phyloP scores from a whole-genome alignment of 768 basidiomycete genomes.

The Auricularia sp. region DNA sequence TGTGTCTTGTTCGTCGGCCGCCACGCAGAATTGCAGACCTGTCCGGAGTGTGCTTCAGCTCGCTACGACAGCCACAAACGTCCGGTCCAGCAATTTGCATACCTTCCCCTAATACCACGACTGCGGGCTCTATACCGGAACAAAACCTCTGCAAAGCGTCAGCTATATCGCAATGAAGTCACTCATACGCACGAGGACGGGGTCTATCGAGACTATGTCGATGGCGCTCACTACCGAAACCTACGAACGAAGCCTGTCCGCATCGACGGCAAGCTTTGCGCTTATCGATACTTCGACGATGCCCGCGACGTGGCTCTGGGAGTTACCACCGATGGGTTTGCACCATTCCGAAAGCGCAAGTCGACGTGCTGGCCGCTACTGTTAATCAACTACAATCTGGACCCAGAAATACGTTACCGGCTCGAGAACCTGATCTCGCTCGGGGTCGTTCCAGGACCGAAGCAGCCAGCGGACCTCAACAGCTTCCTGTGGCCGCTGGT shows the following conservation, averaged over 20 bases:
- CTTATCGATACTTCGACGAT: conserved; percentile 27
- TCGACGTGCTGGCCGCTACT: conserved; percentile 32
- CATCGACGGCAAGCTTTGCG: conserved; percentile 16
- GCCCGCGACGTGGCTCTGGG: conserved; percentile 32
- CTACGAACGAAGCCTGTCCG: conserved; percentile 17
- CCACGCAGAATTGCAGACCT: conserved; percentile 17
- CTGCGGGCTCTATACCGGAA: conserved; percentile 20
- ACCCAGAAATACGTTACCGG: conserved; percentile 28
- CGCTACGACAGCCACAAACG: conserved; percentile 14
- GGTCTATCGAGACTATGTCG: conserved; percentile 27
- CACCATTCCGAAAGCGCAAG: conserved; percentile 24
- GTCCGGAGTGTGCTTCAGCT: conserved; percentile 26
- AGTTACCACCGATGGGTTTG: conserved; percentile 34
- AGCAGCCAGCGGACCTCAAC: conserved; percentile 28
- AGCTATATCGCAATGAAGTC: conserved; percentile 19
- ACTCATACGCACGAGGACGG: conserved; percentile 15
- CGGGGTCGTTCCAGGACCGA: conserved; percentile 37
- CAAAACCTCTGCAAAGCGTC: conserved; percentile 11
- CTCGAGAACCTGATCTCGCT: conserved; percentile 26
- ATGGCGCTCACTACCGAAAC: conserved; percentile 21
- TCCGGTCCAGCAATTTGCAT: conserved; percentile 22
- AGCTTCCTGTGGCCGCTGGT: conserved; percentile 29
- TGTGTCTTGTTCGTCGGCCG: conserved; percentile 30
- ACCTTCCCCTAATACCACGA: conserved; percentile 30
- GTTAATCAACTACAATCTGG: conserved; percentile 33